Percentiles rank a stretch among this genome's conserved stretches.
phyloP scores from a whole-genome alignment of 257 asterid genomes.

The Asclepias syriaca region DNA sequence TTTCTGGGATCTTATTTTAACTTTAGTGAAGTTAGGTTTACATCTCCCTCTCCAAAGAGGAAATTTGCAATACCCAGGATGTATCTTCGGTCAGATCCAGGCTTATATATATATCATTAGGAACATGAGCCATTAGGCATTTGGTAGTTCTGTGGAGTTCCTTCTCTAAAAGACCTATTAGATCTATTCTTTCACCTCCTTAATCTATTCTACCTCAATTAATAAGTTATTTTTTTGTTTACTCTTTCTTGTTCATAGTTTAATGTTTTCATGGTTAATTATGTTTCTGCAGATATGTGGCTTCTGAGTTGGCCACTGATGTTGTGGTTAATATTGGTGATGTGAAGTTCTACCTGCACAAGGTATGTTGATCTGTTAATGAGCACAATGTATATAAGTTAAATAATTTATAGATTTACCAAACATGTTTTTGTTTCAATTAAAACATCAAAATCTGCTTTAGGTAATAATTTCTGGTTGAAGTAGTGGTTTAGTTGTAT shows the following conservation, averaged over 20 bases:
- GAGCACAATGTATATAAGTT: background rate
- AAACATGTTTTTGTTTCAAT: background rate
- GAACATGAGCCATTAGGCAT: background rate
- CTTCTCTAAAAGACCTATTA: background rate
- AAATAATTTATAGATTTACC: background rate
- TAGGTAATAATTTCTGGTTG: background rate
- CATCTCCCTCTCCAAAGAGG: background rate
- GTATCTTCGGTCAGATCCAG: background rate
- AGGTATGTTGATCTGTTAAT: slow-evolving; percentile 49
- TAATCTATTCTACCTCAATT: background rate
- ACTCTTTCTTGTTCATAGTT: background rate
- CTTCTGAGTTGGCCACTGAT: slow-evolving; percentile 84
- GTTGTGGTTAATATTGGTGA: slow-evolving; percentile 60
- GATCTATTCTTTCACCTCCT: background rate
- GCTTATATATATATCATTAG: background rate
- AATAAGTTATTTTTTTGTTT: background rate
- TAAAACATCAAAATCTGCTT: background rate
- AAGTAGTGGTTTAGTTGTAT: background rate
- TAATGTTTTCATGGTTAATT: background rate
- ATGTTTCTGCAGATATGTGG: slow-evolving; percentile 59
- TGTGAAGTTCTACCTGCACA: slow-evolving; percentile 74
- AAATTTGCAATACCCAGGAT: background rate
- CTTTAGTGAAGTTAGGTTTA: background rate
- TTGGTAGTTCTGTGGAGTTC: background rate
- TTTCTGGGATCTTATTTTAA: background rate